phyloP scores from a whole-genome alignment of 1,284 basidiomycete species.

The Phlebopus sp. region DNA sequence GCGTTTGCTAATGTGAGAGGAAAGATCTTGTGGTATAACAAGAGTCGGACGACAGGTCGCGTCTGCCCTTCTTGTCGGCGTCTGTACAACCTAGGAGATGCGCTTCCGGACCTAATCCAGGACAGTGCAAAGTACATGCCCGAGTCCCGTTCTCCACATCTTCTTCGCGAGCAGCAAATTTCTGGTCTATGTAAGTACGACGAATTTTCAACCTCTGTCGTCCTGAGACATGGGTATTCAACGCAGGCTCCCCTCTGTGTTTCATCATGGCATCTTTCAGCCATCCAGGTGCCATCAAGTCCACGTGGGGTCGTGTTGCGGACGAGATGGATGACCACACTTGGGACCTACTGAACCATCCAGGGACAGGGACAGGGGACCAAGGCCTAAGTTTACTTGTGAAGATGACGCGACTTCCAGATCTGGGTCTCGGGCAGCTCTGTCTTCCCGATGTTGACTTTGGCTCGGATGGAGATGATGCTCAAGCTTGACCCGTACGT shows the following conservation, averaged over 20 bases:
- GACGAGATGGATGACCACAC: conserved; percentile 65
- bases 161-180: conserved; percentile 61
- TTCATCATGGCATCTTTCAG: conserved; percentile 69
- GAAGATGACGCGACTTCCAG: conserved; percentile 71
- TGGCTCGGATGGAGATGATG: conserved; percentile 18
- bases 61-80: conserved; percentile 75
- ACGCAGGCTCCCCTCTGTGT: conserved; percentile 69
- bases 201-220: background rate
- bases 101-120: conserved; percentile 48
- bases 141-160: conserved; percentile 39
- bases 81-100: conserved; percentile 65
- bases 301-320: conserved; percentile 64
- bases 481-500: background rate
- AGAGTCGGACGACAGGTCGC: conserved; percentile 61
- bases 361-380: conserved; percentile 40
- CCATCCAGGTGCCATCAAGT: conserved; percentile 60
- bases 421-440: conserved; percentile 70
- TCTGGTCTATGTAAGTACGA: conserved; percentile 68
- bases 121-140: conserved; percentile 25
- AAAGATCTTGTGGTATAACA: conserved; percentile 85
- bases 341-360: conserved; percentile 58
- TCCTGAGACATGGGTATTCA: conserved; percentile 3
- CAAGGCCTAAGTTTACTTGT: conserved; percentile 62
- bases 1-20: background rate
- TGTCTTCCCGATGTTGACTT: conserved; percentile 46